phyloP scores from a whole-genome alignment of 2,329 filamentous ascomycete species.

The Beauveria asiatica region DNA sequence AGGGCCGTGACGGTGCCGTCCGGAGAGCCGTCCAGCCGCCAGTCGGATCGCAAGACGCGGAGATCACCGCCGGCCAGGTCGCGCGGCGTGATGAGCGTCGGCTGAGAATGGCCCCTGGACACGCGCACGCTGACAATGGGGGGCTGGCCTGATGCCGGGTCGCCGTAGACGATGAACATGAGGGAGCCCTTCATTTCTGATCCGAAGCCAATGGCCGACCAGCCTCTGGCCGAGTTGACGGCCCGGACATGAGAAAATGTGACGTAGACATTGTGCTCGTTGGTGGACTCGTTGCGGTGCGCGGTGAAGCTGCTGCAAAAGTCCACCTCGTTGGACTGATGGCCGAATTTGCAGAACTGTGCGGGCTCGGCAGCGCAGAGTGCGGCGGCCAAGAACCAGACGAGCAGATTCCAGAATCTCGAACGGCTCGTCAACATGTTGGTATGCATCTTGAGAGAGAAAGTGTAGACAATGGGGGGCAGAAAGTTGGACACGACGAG shows the following conservation, averaged over 20 bases:
- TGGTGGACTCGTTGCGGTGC: conserved; percentile 14
- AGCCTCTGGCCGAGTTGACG: conserved; percentile 8
- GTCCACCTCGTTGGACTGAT: conserved; percentile 9
- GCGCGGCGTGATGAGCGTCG: background rate
- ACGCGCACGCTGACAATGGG: conserved; percentile 15
- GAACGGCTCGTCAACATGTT: no score
- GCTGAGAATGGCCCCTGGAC: conserved; percentile 10
- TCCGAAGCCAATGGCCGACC: conserved; percentile 16
- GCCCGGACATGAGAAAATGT: conserved; percentile 9
- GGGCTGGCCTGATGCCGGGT: conserved; percentile 9
- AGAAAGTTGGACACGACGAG: no score
- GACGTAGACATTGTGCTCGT: conserved; percentile 15
- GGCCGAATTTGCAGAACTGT: conserved; percentile 16
- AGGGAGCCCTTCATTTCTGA: conserved; percentile 14
- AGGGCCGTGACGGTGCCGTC: conserved; percentile 10
- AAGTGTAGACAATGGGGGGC: background rate
- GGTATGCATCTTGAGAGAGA: background rate
- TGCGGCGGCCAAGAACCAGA: background rate
- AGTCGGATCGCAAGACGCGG: conserved; percentile 12
- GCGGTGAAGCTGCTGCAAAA: conserved; percentile 16
- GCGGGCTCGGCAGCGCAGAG: conserved; percentile 6
- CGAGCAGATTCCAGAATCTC: background rate
- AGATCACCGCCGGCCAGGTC: conserved; percentile 10
- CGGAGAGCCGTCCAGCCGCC: background rate
- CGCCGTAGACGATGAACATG: conserved; percentile 18